These are phyloP conservation scores for Drosera spatulata DNA, from an alignment of 179 eudicot species.

Conservation along the genomic window DNA sequence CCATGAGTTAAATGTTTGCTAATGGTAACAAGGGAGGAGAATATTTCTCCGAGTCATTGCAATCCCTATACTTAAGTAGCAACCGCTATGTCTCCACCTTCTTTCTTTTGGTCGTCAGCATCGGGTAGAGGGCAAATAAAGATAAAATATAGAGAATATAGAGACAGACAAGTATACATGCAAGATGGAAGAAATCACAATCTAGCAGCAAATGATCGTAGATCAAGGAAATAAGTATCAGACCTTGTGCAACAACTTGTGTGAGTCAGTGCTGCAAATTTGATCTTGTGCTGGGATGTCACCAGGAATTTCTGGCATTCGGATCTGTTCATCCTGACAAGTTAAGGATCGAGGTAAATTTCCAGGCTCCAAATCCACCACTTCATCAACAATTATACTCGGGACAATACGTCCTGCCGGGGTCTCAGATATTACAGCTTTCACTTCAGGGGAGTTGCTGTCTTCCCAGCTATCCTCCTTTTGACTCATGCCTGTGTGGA, in stretches of 20 bases:
- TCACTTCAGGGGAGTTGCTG: slow-evolving; percentile 25
- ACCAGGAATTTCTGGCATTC: slow-evolving; percentile 9
- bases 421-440: slow-evolving; percentile 21
- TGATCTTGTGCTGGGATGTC: slow-evolving; percentile 9
- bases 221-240: slow-evolving; percentile 15
- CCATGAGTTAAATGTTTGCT: too few species aligned
- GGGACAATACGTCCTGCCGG: slow-evolving; percentile 15
- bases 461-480: slow-evolving; percentile 18
- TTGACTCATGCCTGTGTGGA: slow-evolving; percentile 14
- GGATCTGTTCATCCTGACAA: slow-evolving; percentile 16
- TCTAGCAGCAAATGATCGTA: too few species aligned
- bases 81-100: too few species aligned
- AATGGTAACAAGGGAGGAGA: too few species aligned
- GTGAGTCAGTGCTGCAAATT: slow-evolving; percentile 14
- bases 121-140: background rate
- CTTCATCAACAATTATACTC: slow-evolving; percentile 15
- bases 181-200: background rate
- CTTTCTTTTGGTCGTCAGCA: too few species aligned
- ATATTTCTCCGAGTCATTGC: too few species aligned
- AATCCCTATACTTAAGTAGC: too few species aligned
- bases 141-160: too few species aligned
- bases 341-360: slow-evolving; percentile 12
- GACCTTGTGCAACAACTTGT: slow-evolving; percentile 31
- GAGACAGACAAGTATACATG: too few species aligned
- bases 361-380: slow-evolving; percentile 17